Evolutionary conservation across 2,329 filamentous ascomycete genomes (phyloP).

Genomic region (Talaromyces sp.): DNA sequence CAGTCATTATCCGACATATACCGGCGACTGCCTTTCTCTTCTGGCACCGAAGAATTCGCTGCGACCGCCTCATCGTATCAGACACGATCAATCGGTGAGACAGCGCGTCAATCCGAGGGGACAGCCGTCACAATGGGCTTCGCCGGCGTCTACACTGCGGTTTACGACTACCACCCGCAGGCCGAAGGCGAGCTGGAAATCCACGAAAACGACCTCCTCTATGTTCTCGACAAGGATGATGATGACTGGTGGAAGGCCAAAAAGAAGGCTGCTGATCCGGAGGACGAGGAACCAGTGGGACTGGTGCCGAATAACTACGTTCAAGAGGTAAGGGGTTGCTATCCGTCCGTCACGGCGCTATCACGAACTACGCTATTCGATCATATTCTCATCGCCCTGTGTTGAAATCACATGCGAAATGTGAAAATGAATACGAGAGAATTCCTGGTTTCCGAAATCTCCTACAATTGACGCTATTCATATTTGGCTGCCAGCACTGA

Average conservation of each 20-base stretch:
- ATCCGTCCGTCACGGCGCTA: neutral
- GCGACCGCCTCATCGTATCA: neutral
- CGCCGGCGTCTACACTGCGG: constrained; percentile 80
- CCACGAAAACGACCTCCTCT: constrained; percentile 81
- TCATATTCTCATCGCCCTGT: neutral
- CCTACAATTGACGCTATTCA: neutral
- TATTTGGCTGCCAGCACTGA: neutral
- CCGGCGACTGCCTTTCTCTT: neutral
- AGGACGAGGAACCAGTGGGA: constrained; percentile 87
- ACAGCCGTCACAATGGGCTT: constrained; percentile 67
- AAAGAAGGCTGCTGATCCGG: constrained; percentile 80
- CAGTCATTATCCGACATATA: neutral
- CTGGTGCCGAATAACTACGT: constrained; percentile 94
- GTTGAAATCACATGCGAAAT: neutral
- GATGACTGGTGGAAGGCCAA: constrained; percentile 96
- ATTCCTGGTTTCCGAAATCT: neutral
- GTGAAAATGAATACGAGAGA: neutral
- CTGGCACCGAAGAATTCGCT: neutral
- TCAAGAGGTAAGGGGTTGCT: constrained; percentile 66
- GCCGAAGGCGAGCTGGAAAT: constrained; percentile 81
- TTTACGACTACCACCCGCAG: constrained; percentile 91
- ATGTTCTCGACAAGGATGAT: constrained; percentile 75
- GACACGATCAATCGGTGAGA: neutral
- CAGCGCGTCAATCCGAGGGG: constrained; percentile 4
- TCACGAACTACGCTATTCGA: neutral